Conservation (phyloP, 495 filamentous ascomycete genomes). For the Pyrenula aspistea region DNA sequence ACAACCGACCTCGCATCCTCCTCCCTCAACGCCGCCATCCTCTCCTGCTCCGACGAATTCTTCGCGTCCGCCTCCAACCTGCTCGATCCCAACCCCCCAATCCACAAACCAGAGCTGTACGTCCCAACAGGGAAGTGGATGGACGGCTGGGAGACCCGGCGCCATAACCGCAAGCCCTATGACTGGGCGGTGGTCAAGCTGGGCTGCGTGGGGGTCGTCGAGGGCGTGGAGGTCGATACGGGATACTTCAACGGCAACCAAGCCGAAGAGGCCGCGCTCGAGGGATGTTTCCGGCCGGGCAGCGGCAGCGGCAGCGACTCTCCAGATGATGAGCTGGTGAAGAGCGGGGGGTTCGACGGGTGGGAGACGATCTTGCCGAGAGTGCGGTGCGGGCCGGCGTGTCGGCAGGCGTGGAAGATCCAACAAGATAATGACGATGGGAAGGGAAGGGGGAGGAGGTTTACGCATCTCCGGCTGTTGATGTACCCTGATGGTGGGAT, state of each 20-base stretch:
- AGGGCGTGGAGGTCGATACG: conserved; percentile 79
- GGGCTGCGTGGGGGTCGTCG: conserved; percentile 64
- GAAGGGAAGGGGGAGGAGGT: conserved; percentile 45
- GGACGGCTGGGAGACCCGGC: conserved; percentile 87
- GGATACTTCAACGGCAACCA: conserved; percentile 82
- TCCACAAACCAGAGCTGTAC: conserved; percentile 71
- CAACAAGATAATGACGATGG: conserved; percentile 18
- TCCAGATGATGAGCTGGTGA: conserved; percentile 42
- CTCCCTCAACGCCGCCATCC: conserved; percentile 58
- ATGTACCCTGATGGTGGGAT: conserved; percentile 97
- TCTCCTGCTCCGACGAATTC: conserved; percentile 76
- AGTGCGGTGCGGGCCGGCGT: conserved; percentile 61
- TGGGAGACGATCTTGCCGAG: conserved; percentile 67
- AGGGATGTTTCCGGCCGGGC: conserved; percentile 51
- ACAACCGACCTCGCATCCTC: conserved; percentile 64
- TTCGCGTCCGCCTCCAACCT: conserved; percentile 78
- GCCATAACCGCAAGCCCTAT: conserved; percentile 67
- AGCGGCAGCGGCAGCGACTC: conserved; percentile 42
- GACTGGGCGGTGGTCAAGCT: conserved; percentile 80
- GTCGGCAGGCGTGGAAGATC: conserved; percentile 72
- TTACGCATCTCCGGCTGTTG: conserved; percentile 74
- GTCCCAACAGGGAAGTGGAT: conserved; percentile 84
- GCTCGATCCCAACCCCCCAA: conserved; percentile 59
- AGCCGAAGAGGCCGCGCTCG: conserved; percentile 69
- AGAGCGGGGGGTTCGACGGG: conserved; percentile 39